Evolutionary conservation across 1,284 basidiomycete genomes (phyloP).

Genomic region (Abortiporus biennis): DNA sequence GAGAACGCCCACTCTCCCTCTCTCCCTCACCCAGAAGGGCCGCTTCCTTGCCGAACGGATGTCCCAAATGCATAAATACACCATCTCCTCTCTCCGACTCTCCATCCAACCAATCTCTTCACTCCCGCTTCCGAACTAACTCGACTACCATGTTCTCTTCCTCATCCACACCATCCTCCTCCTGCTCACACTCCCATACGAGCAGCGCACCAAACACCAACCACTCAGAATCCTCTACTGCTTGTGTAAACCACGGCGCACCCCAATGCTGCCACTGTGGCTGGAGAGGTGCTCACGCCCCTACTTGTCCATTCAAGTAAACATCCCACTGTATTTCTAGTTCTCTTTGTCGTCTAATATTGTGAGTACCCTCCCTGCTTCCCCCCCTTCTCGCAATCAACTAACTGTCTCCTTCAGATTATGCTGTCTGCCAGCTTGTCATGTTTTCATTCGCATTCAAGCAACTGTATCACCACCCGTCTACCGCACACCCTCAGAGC

Average conservation of each 20-base stretch:
- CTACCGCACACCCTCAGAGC: neutral
- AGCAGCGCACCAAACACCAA: slow-evolving; percentile 14
- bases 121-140: slow-evolving; percentile 9
- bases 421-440: slow-evolving; percentile 13
- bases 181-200: slow-evolving; percentile 15
- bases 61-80: slow-evolving; percentile 8
- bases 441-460: slow-evolving; percentile 16
- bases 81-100: slow-evolving; percentile 5
- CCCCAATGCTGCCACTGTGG: slow-evolving; percentile 76
- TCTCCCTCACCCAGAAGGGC: slow-evolving; percentile 4
- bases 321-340: slow-evolving; percentile 17
- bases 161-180: slow-evolving; percentile 7
- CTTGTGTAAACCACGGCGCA: slow-evolving; percentile 31
- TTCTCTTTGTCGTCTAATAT: slow-evolving; percentile 12
- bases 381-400: neutral
- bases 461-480: slow-evolving; percentile 23
- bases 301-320: slow-evolving; percentile 58
- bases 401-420: slow-evolving; percentile 5
- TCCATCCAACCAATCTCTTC: slow-evolving; percentile 8
- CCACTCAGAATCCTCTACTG: slow-evolving; percentile 9
- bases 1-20: slow-evolving; percentile 2
- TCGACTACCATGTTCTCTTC: slow-evolving; percentile 18
- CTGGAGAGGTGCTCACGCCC: slow-evolving; percentile 60
- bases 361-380: slow-evolving; percentile 10
- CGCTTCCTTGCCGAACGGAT: slow-evolving; percentile 3